Evolutionary conservation across 306 rosid genomes (phyloP), one percentile per base, ranked within the genome.

Genomic region (Albizia julibrissin): DNA sequence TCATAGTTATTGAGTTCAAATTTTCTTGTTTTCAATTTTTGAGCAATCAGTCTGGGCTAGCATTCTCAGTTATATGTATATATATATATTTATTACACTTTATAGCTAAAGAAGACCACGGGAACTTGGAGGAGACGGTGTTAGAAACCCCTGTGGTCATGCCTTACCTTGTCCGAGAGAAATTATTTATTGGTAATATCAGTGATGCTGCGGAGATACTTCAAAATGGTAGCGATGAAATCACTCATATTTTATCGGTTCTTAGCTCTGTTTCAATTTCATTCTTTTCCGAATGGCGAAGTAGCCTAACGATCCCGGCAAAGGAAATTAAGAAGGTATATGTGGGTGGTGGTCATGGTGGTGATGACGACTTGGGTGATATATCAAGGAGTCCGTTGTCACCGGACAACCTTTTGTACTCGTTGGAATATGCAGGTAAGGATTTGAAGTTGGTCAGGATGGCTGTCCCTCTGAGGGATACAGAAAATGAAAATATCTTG

Each of bases 391-490:
- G 88, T 76, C 85, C 94, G 39, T 86, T 91, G 75, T 22, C 88
- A 31, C 86, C 90, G 8, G 91, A 87, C 4, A 93, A 87, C 86
- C 85, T 95, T 46, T 76, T 93, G 78, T 95, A 87, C 85, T 85
- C 89, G 33, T 77, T 92, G 82, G 99, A 95, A 83, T 75, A 89
- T 69, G 98, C 98, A 6, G 99, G 99, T 0, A 82, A 86, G 68
- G 97, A 93, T 83, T 76, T 95, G 80, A 92, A 89, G 86, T 80
- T 91, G 21, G 93, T 93, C 10, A 85, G 99, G 73, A 93, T 95
- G 98, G 98, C 92, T 8, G 96, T 95, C 71, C 96, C 96, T 8
- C 72, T 95, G n/a, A 89, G 84, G 69, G 99, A 95, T 79, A 93
- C 89, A 54, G 99, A 95, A 85, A 87, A 80, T 66, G 98, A 93